A percentile compares a stretch with the other conserved stretches of the same genome.
These are phyloP conservation scores for Cadophora sp. DNA, from an alignment of 2,329 filamentous ascomycete genomes.

Conservation along the genomic window DNA sequence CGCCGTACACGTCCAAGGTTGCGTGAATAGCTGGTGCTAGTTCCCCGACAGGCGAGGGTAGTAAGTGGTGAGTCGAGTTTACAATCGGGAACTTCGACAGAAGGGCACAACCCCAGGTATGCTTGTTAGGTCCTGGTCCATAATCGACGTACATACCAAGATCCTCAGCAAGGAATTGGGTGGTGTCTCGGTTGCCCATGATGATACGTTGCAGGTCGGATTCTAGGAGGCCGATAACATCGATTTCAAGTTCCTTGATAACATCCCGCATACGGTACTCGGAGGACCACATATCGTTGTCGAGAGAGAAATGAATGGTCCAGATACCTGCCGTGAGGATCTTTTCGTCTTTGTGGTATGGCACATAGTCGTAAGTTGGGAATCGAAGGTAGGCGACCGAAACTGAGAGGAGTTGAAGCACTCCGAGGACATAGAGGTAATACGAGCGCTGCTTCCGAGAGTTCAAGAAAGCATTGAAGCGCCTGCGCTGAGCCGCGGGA, in stretches of 20 bases:
- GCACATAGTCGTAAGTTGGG: slow-evolving; percentile 88
- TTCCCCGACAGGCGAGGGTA: slow-evolving; percentile 93
- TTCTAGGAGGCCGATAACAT: slow-evolving; percentile 94
- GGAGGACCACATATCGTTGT: slow-evolving; percentile 99
- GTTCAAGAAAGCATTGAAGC: slow-evolving; percentile 49
- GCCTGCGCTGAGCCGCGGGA: slow-evolving; percentile 45
- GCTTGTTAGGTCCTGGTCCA: slow-evolving; percentile 96
- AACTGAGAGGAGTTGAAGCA: slow-evolving; percentile 81
- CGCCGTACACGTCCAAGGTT: slow-evolving; percentile 92
- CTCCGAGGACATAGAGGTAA: slow-evolving; percentile 74
- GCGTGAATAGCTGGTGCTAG: slow-evolving; percentile 95
- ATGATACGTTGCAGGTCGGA: slow-evolving; percentile 96
- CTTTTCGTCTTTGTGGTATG: slow-evolving; percentile 88
- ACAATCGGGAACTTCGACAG: slow-evolving; percentile 97
- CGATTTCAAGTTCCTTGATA: slow-evolving; percentile 93
- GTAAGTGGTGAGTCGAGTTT: slow-evolving; percentile 93
- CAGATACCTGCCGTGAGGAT: slow-evolving; percentile 94
- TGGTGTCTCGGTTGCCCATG: slow-evolving; percentile 98
- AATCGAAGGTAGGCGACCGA: slow-evolving; percentile 88
- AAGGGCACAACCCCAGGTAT: slow-evolving; percentile 94
- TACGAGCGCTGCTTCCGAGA: slow-evolving; percentile 61
- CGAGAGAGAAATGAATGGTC: slow-evolving; percentile 97
- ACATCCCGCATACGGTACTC: slow-evolving; percentile 92
- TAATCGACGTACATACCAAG: slow-evolving; percentile 99
- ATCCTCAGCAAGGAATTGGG: slow-evolving; percentile 93